A percentile compares a stretch with the other conserved stretches of the same genome.
These are phyloP conservation scores for Ustilago lituana DNA, from an alignment of 1,284 basidiomycete genomes.

Conservation along the genomic window DNA sequence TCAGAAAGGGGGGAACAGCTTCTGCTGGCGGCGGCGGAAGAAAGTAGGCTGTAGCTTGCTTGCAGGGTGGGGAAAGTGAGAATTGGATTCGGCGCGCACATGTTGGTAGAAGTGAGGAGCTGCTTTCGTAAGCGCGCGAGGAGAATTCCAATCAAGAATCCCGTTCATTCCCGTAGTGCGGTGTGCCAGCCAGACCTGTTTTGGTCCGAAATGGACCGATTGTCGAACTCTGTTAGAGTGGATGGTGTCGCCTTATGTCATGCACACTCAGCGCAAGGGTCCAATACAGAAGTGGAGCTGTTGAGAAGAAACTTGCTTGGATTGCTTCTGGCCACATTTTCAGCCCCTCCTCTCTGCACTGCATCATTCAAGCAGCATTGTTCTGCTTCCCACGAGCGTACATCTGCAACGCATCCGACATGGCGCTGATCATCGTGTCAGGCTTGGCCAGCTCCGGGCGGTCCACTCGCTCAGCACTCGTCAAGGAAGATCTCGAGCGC, in stretches of 20 bases:
- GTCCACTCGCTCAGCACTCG: constrained; percentile 76
- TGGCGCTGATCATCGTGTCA: constrained; percentile 94
- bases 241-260: neutral
- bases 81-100: constrained; percentile 1
- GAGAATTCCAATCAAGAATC: constrained; percentile 1
- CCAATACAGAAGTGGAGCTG: too few species aligned
- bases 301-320: constrained; percentile 16
- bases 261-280: constrained; percentile 19
- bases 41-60: constrained; percentile 29
- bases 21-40: too few species aligned
- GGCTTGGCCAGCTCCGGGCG: constrained; percentile 91
- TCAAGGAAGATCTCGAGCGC: constrained; percentile 74
- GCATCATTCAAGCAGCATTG: too few species aligned
- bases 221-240: neutral
- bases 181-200: neutral
- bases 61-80: too few species aligned
- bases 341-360: too few species aligned
- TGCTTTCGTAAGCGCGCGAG: constrained; percentile 33
- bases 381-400: too few species aligned
- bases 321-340: neutral
- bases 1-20: too few species aligned
- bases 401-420: constrained; percentile 65
- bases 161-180: constrained; percentile 33
- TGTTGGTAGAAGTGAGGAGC: neutral
- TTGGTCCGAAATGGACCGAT: constrained; percentile 29